Evolutionary conservation across 2,329 filamentous ascomycete genomes (phyloP), one percentile per base, ranked within the genome.

Genomic region (Pseudocercospora cruenta): DNA sequence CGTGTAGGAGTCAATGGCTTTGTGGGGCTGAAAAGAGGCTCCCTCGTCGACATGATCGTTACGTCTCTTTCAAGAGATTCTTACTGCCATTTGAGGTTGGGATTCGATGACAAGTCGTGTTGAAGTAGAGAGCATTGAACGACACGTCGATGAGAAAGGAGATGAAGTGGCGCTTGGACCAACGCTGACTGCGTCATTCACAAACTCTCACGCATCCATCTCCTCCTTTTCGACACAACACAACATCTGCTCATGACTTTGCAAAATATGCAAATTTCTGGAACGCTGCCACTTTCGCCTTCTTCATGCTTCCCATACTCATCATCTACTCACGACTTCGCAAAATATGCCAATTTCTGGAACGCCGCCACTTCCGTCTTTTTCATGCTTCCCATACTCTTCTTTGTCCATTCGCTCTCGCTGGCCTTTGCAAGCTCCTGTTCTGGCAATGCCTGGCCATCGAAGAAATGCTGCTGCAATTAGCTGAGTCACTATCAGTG

Each of bases 291-390:
- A 69, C 58, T 39, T 65, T 24, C 10, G 59, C 22, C 36, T 62
- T 54, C 60, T 66, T 69, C 68, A 70, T 69, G 31, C 43, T 61
- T 14, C n/a, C n/a, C n/a, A n/a, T n/a, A n/a, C n/a, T n/a, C n/a
- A n/a, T n/a, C 45, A 49, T 49, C 45, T 3, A 19, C 22, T 54
- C 51, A 55, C 14, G 51, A 55, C 26, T 55, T 55, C 8, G 2
- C 8, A 55, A 45, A 43, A 53, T 64, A 57, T 7, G 61, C 60
- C 47, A 68, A 47, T 51, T 66, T 70, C 57, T 63, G 57, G 55
- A 68, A 68, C 24, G 62, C 39, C 4, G 36, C 55, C 2, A 69
- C 58, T 39, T 65, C 31, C 10, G 59, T n/a, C 36, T 62, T 54
- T 58, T 66, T 69, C 68, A 70, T 69, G 31, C 43, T 61, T 14